Evolutionary conservation across 106 monocot genomes (phyloP).

Genomic region (Allium cepa): DNA sequence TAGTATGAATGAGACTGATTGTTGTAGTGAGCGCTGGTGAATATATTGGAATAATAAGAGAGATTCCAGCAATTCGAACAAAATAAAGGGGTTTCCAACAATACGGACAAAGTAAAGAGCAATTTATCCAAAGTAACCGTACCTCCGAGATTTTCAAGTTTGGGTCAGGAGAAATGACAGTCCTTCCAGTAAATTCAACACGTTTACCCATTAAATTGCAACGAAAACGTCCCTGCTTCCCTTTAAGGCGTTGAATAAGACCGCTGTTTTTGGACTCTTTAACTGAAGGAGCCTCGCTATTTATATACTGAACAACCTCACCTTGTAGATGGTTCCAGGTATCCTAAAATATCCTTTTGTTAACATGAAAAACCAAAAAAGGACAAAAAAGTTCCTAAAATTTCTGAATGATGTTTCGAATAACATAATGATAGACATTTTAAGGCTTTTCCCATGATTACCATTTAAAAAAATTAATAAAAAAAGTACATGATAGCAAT

Average conservation of each 20-base stretch:
- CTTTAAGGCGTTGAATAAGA: slow-evolving; percentile 89
- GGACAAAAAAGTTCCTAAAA: neutral
- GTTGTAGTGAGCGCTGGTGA: too few relatives aligned
- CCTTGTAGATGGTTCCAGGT: slow-evolving; percentile 74
- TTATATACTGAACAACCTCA: slow-evolving; percentile 82
- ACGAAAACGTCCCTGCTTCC: slow-evolving; percentile 95
- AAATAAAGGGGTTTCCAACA: too few relatives aligned
- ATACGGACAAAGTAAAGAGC: too few relatives aligned
- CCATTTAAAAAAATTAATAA: too few relatives aligned
- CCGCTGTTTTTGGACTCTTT: slow-evolving; percentile 61
- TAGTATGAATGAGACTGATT: too few relatives aligned
- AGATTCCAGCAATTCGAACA: too few relatives aligned
- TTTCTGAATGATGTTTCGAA: too few relatives aligned
- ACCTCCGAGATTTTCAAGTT: slow-evolving; percentile 99
- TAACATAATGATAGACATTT: too few relatives aligned
- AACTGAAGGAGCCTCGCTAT: slow-evolving; percentile 82
- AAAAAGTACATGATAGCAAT: too few relatives aligned
- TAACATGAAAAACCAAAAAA: slow-evolving; percentile 2
- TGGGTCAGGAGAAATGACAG: slow-evolving; percentile 99
- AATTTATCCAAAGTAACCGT: neutral
- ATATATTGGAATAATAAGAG: too few relatives aligned
- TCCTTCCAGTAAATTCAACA: slow-evolving; percentile 91
- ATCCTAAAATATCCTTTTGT: slow-evolving; percentile 34
- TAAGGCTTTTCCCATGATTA: too few relatives aligned
- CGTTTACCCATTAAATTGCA: slow-evolving; percentile 93